phyloP scores from a whole-genome alignment of 805 yeast species.

The Allodekkera sacchari region DNA sequence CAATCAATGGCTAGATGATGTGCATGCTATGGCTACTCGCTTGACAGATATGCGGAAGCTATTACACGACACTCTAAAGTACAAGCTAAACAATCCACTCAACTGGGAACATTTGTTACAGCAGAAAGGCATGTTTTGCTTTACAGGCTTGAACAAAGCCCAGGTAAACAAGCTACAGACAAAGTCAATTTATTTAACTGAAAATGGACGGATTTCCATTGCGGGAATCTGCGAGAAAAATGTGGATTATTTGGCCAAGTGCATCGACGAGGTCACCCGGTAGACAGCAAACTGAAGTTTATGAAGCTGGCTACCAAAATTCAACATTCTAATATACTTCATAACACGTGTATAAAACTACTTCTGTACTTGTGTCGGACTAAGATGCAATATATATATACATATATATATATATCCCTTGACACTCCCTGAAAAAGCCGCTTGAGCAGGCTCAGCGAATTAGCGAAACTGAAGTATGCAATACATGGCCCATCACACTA shows the following conservation, averaged over 20 bases:
- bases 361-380: too few relatives aligned
- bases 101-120: slow-evolving; percentile 81
- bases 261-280: slow-evolving; percentile 43
- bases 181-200: slow-evolving; percentile 76
- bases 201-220: slow-evolving; percentile 86
- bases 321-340: too few relatives aligned
- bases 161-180: slow-evolving; percentile 62
- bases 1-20: slow-evolving; percentile 74
- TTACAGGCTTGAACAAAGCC: slow-evolving; percentile 66
- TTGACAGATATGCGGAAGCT: slow-evolving; percentile 62
- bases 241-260: slow-evolving; percentile 62
- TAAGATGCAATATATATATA: too few relatives aligned
- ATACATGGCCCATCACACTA: too few relatives aligned
- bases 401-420: too few relatives aligned
- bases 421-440: too few relatives aligned
- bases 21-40: slow-evolving; percentile 69
- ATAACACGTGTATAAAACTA: too few relatives aligned
- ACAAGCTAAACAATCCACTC: slow-evolving; percentile 39
- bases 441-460: too few relatives aligned
- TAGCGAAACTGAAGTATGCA: too few relatives aligned
- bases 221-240: slow-evolving; percentile 80
- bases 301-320: slow-evolving; percentile 1
- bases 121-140: slow-evolving; percentile 97
- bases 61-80: slow-evolving; percentile 48
- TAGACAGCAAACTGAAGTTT: too few relatives aligned